Base-by-base conservation (phyloP, 2,329 filamentous ascomycete genomes). In the Aureobasidium pullulans region DNA sequence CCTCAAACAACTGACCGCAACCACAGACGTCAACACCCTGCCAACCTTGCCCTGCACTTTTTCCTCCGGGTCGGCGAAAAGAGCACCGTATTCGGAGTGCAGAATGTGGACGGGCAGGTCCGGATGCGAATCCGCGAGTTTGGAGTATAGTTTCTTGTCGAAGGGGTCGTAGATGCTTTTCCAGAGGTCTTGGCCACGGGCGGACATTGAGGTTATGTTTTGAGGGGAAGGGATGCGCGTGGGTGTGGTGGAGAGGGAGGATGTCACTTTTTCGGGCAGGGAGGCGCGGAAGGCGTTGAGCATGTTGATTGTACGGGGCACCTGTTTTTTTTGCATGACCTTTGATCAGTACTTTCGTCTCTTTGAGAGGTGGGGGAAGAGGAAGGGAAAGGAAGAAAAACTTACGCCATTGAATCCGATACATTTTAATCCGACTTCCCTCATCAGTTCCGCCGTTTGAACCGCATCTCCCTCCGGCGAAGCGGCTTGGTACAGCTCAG, bases 31-130 rank as follows among this genome's bases (percentile, higher is more conserved):
- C 62, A 90, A 73, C 0, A 89, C 81, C 0, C 90, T 75, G 0
- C 90, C 90, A 0, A 89, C 81, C 16, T 78, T 81, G 0, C 78
- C 79, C n/a, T 36, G 60, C n/a, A 60, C 57, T 39, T 65, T 61
- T 8, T 59, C 67, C 0, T 78, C 71, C 1, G 88, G 89, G 65
- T 94, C 87, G 0, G 87, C 81, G 39, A 95, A 83, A 11, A 94
- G 71, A 1, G 83, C 83, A 0, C 85, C 85, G 70, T 95, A 95
- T 69, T 93, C 86, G 53, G 80, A 81, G 64, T 85, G 79, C 13
- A 94, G 76, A 65, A 95, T 94, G 68, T 90, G 85, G 3, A 92
- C 87, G 0, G 90, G 90, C 28, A 95, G 74, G 69, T 94, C 90
- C 0, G 90, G 90, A 69, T 95, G 90, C 10, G 86, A 84, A n/a